These are phyloP conservation scores for Dendrobium catenatum DNA, from an alignment of 106 monocot genomes.

Conservation along the genomic window DNA sequence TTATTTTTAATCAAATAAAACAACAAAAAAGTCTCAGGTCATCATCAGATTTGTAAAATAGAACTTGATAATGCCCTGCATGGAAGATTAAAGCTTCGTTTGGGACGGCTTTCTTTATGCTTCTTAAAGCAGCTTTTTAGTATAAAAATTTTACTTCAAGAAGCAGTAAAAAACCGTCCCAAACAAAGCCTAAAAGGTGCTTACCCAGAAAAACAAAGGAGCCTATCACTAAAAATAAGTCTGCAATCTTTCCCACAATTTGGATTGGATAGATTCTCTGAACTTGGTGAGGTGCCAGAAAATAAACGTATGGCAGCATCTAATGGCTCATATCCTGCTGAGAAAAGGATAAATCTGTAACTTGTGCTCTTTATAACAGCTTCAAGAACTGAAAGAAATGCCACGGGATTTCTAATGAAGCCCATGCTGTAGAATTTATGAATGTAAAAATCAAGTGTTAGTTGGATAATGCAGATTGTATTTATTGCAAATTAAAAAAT, in stretches of 20 bases:
- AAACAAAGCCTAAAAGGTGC: not conserved
- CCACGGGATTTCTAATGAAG: constrained; percentile 62
- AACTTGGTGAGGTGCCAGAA: constrained; percentile 19
- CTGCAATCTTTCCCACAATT: constrained; percentile 8
- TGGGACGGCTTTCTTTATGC: too few relatives aligned
- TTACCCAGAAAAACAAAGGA: constrained; percentile 93
- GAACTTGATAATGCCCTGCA: not conserved
- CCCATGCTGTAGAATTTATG: constrained; percentile 72
- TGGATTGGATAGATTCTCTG: not conserved
- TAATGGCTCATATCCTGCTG: constrained; percentile 68
- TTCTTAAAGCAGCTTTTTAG: too few relatives aligned
- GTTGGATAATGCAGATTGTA: not conserved
- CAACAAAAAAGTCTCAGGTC: constrained; percentile 3
- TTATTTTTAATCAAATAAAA: constrained; percentile 10
- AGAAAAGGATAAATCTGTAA: constrained; percentile 62
- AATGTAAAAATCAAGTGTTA: constrained; percentile 3
- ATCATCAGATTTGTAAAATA: not conserved
- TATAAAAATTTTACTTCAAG: too few relatives aligned
- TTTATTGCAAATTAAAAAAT: not conserved
- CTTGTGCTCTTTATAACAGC: constrained; percentile 43
- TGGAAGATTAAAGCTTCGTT: not conserved
- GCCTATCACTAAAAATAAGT: constrained; percentile 44
- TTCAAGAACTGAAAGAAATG: constrained; percentile 71
- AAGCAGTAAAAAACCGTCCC: too few relatives aligned
- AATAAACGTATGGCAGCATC: constrained; percentile 45